Base-by-base conservation (phyloP, 2,329 filamentous ascomycete species). In the Alternaria viburni region DNA sequence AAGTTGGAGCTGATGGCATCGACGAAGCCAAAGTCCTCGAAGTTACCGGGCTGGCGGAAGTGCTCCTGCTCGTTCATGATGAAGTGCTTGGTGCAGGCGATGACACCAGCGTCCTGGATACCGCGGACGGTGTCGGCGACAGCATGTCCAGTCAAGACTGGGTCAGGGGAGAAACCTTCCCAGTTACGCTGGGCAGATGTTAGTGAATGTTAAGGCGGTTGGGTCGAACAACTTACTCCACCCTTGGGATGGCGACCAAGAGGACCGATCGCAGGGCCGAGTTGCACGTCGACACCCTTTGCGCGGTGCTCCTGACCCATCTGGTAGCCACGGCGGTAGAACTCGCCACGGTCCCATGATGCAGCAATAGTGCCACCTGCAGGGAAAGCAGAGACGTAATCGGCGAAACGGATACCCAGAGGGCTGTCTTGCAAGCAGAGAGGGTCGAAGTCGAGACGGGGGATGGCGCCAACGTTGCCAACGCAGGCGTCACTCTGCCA, bases 381-480 rank as follows among this genome's bases (percentile, higher is more conserved):
- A 0, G 91, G 87, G 78, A 96, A 97, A 1, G 90, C 93, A 36
- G 92, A 95, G 74, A 89, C 89, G 79, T 91, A 95, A 79, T 97
- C 93, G 68, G 87, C 86, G 61, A 90, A 86, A 56, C 93, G 91
- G 60, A 97, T 83, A 64, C 93, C 94, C 1, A 96, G 83, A 6
- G 93, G 93, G 3, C 91, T 90, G 76, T 97, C 94, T 74, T 97
- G 93, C 84, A 96, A 83, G 78, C 94, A 97, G n/a, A 97, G 83
- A 25, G 89, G 85, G 69, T 86, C 88, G 70, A 93, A 86, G 11
- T 89, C 90, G 6, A 93, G 81, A 41, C 90, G 86, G 15, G 91
- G 91, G 45, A 93, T 85, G 7, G 90, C 83, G 44, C 92, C 92
- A 30, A 76, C 79, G 70, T 96, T 90, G 64, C 93, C 93, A 12